Percentiles rank a stretch among this genome's conserved stretches.
Evolutionary conservation across 1,284 basidiomycete species (phyloP).

Genomic region (Naganishia albida): DNA sequence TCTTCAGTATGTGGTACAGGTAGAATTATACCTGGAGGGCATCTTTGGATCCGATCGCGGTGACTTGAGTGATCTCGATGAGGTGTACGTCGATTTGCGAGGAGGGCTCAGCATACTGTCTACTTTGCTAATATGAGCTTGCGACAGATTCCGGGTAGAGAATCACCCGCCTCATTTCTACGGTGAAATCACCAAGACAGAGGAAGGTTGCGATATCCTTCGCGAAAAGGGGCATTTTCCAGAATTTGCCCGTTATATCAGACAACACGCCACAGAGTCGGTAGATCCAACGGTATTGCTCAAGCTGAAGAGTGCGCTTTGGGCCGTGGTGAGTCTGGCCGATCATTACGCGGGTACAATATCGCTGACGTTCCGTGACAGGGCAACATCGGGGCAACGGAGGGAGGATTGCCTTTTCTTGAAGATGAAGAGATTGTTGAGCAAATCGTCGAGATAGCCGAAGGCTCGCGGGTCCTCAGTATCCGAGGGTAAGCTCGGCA

Average conservation of each 20-base stretch:
- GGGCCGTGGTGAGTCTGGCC: constrained; percentile 77
- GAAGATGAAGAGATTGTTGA: constrained; percentile 93
- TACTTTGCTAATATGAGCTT: no score
- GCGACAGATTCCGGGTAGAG: neutral
- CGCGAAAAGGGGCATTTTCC: constrained; percentile 86
- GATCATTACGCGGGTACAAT: neutral
- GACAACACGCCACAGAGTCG: constrained; percentile 79
- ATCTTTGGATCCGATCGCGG: constrained; percentile 19
- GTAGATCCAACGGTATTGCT: constrained; percentile 79
- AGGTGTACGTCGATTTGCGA: neutral
- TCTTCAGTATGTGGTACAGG: constrained; percentile 52
- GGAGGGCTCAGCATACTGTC: no score
- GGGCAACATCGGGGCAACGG: constrained; percentile 91
- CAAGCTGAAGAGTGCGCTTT: constrained; percentile 91
- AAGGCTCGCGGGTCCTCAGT: constrained; percentile 82
- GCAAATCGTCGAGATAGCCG: constrained; percentile 85
- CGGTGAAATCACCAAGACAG: constrained; percentile 94
- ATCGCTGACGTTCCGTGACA: constrained; percentile 47
- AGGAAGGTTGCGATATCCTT: constrained; percentile 86
- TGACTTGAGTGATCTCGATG: constrained; percentile 3
- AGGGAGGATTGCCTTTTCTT: constrained; percentile 86
- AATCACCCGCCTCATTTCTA: constrained; percentile 86
- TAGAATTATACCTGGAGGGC: constrained; percentile 45
- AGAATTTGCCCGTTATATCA: constrained; percentile 87
- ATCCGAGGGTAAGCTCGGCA: constrained; percentile 74